A percentile compares a stretch with the other conserved stretches of the same genome.
Conservation (phyloP, 495 filamentous ascomycete species). For the Penicillium antarcticum region DNA sequence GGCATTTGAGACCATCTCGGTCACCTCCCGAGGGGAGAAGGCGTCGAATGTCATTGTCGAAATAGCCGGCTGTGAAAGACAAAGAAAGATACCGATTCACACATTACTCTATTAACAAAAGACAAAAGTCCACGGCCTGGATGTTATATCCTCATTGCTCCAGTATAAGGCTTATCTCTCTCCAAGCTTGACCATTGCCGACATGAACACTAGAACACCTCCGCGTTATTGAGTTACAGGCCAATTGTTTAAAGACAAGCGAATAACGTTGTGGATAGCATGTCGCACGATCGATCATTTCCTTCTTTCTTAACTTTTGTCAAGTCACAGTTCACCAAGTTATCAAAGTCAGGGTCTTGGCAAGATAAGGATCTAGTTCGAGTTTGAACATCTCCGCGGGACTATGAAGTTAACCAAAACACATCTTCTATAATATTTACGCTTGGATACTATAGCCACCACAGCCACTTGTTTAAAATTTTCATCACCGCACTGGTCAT, state of each 20-base stretch:
- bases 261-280: not conserved
- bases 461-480: too few relatives aligned
- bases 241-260: not conserved
- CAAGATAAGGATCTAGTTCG: constrained; percentile 7
- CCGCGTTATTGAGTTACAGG: not conserved
- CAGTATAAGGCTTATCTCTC: not conserved
- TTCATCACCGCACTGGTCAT: too few relatives aligned
- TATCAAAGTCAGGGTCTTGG: constrained; percentile 6
- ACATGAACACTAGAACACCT: too few relatives aligned
- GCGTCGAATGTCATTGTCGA: constrained; percentile 29
- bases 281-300: constrained; percentile 7
- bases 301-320: not conserved
- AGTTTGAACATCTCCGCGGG: constrained; percentile 1
- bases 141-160: too few relatives aligned
- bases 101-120: too few relatives aligned
- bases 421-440: too few relatives aligned
- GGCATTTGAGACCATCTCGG: constrained; percentile 41
- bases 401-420: too few relatives aligned
- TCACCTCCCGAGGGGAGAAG: constrained; percentile 44
- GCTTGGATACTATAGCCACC: too few relatives aligned
- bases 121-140: too few relatives aligned
- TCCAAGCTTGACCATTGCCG: not conserved
- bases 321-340: not conserved
- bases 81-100: not conserved
- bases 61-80: not conserved